These are phyloP conservation scores for Cryptosporidium felis DNA, from an alignment of 169 alveolate genomes.

Conservation along the genomic window DNA sequence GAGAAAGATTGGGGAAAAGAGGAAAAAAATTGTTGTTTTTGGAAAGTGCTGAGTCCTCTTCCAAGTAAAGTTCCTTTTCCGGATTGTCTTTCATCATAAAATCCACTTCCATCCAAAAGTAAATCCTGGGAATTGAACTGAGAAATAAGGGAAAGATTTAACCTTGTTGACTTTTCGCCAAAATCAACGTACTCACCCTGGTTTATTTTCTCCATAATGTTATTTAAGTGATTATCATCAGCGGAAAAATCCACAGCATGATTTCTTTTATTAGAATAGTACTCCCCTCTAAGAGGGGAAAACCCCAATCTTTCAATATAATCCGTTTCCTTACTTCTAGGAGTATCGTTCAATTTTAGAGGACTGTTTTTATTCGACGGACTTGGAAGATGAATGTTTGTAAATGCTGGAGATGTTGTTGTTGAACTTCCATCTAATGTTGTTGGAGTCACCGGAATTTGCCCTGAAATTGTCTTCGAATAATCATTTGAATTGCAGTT, in stretches of 20 bases:
- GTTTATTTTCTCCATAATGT: conserved; percentile 45
- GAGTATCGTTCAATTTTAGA: conserved; percentile 6
- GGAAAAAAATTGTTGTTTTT: background rate
- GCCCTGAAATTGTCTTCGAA: conserved; percentile 1
- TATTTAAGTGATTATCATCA: conserved; percentile 38
- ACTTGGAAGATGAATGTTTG: conserved; percentile 54
- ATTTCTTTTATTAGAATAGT: conserved; percentile 24
- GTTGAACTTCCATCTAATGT: conserved; percentile 55
- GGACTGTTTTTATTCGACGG: conserved; percentile 20
- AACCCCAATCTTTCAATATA: background rate
- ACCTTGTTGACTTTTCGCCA: background rate
- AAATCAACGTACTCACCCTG: background rate
- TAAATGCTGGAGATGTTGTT: conserved; percentile 67
- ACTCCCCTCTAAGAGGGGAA: conserved; percentile 16
- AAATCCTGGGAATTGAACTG: background rate
- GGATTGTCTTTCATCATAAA: background rate
- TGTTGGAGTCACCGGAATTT: conserved; percentile 57
- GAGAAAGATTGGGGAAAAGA: conserved; percentile 1
- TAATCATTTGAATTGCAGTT: conserved; percentile 20
- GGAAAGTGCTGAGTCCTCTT: background rate
- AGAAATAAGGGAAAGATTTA: background rate
- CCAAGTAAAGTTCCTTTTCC: background rate
- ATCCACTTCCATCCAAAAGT: background rate
- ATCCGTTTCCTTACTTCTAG: conserved; percentile 1
- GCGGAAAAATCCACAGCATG: conserved; percentile 69